phyloP scores from a whole-genome alignment of 352 stramenopile species.

The Phytophthora sp. region DNA sequence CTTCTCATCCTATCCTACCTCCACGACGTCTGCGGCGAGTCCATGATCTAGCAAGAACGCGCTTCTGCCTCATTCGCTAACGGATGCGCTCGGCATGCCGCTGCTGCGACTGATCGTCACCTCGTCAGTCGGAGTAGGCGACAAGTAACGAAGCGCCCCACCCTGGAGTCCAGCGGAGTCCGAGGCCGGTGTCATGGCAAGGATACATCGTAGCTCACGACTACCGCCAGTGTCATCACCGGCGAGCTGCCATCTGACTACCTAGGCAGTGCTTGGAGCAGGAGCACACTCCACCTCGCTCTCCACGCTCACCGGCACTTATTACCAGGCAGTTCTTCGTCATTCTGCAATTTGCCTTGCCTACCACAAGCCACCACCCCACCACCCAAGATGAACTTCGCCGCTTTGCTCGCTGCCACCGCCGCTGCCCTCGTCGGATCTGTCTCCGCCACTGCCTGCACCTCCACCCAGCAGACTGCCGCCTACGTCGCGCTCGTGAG shows the following conservation, averaged over 20 bases:
- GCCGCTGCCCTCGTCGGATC: conserved; percentile 8
- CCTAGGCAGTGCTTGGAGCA: no score
- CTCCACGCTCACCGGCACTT: no score
- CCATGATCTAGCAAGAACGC: background rate
- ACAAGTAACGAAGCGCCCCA: no score
- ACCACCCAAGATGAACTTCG: conserved; percentile 23
- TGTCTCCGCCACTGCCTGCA: conserved; percentile 8
- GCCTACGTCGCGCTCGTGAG: conserved; percentile 11
- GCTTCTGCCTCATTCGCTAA: background rate
- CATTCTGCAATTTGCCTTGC: conserved; percentile 18
- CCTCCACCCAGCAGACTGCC: conserved; percentile 14
- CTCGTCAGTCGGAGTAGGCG: no score
- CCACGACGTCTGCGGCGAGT: background rate
- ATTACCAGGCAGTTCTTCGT: no score
- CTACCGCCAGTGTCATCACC: no score
- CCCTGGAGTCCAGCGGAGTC: no score
- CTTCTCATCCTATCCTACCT: background rate
- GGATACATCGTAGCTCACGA: no score
- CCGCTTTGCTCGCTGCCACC: conserved; percentile 18
- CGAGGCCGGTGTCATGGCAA: no score
- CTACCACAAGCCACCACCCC: background rate
- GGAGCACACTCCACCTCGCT: no score
- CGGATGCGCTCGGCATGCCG: background rate
- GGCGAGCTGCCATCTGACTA: no score
- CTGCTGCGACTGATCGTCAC: conserved; percentile 2